Evolutionary conservation across 2,329 filamentous ascomycete species (phyloP).

Genomic region (Mycogone perniciosa): DNA sequence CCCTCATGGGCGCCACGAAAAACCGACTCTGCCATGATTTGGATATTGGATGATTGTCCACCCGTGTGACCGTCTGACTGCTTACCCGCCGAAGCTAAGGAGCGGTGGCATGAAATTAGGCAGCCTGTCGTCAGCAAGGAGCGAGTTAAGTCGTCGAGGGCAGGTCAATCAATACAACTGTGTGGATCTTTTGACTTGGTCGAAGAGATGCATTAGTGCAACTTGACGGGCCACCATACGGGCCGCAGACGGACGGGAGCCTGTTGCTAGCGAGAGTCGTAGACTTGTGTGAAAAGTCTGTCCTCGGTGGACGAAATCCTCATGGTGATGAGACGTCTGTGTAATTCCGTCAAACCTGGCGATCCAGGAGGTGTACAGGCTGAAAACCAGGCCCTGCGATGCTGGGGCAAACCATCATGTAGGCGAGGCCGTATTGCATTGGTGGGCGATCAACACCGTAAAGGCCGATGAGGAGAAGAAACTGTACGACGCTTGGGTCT

Average conservation of each 20-base stretch:
- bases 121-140: background rate
- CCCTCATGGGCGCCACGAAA: too few species aligned
- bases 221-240: slow-evolving; percentile 20
- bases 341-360: too few species aligned
- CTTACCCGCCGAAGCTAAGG: slow-evolving; percentile 26
- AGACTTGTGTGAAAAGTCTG: background rate
- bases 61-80: slow-evolving; percentile 19
- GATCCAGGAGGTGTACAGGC: too few species aligned
- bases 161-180: too few species aligned
- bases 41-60: background rate
- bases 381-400: too few species aligned
- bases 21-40: too few species aligned
- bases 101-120: slow-evolving; percentile 16
- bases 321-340: background rate
- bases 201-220: slow-evolving; percentile 4
- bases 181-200: background rate
- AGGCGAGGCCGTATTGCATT: background rate
- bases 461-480: background rate
- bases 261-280: background rate
- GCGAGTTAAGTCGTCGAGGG: background rate
- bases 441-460: too few species aligned
- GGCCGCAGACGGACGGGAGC: slow-evolving; percentile 20
- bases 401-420: background rate
- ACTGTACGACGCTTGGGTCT: slow-evolving; percentile 7
- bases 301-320: background rate